phyloP scores from a whole-genome alignment of 1,284 basidiomycete genomes.

The Cystobasidium slooffiae region DNA sequence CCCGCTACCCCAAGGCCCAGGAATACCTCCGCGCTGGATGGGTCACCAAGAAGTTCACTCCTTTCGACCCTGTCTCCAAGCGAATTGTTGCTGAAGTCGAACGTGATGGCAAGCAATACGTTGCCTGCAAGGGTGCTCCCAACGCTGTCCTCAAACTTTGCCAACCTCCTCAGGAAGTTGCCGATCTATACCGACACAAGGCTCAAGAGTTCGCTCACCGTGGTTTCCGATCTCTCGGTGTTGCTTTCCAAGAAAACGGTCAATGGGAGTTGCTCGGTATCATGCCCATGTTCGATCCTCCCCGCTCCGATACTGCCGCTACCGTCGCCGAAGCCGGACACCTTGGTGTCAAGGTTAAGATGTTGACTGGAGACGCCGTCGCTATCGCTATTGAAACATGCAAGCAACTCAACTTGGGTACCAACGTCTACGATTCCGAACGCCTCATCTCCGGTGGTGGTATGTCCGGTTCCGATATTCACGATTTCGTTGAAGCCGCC shows the following conservation, averaged over 20 bases:
- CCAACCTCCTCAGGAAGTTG: conserved; percentile 59
- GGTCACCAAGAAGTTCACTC: conserved; percentile 63
- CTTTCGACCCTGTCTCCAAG: conserved; percentile 66
- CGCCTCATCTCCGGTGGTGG: conserved; percentile 62
- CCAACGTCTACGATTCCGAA: conserved; percentile 65
- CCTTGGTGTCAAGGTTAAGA: conserved; percentile 64
- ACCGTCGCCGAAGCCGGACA: conserved; percentile 64
- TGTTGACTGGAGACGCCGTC: conserved; percentile 66
- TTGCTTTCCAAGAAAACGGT: conserved; percentile 62
- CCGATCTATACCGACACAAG: conserved; percentile 59
- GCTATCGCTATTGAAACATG: conserved; percentile 65
- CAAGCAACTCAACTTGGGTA: conserved; percentile 61
- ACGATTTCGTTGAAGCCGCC: conserved; percentile 64
- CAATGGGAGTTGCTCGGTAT: conserved; percentile 63
- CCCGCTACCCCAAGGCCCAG: conserved; percentile 63
- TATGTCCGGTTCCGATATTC: conserved; percentile 63
- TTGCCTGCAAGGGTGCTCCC: conserved; percentile 64
- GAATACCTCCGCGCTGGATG: conserved; percentile 62
- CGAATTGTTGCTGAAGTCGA: conserved; percentile 65
- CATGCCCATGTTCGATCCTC: conserved; percentile 63
- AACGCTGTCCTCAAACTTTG: conserved; percentile 64
- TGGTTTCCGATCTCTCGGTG: conserved; percentile 64
- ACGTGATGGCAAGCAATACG: conserved; percentile 62
- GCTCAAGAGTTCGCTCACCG: conserved; percentile 61
- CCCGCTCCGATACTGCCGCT: conserved; percentile 62